These are phyloP conservation scores for Colletotrichum liaoningense DNA, from an alignment of 2,329 filamentous ascomycete species.

Conservation along the genomic window DNA sequence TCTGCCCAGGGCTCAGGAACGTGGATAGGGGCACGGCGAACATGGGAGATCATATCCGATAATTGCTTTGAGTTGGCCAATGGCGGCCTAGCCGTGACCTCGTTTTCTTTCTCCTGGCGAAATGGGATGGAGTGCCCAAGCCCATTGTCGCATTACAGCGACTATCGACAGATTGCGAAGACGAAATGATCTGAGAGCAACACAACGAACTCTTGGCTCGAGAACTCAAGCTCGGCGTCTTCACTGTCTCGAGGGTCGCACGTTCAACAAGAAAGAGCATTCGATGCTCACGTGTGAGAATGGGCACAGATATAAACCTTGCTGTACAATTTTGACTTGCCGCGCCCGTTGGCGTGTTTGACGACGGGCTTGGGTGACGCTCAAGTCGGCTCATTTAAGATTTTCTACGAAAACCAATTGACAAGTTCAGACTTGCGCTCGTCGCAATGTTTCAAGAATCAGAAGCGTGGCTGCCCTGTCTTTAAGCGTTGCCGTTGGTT, in stretches of 20 bases:
- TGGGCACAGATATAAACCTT: not conserved
- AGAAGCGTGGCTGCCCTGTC: not conserved
- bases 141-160: not conserved
- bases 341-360: constrained; percentile 16
- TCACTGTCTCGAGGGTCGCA: not conserved
- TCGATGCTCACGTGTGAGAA: not conserved
- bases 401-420: not conserved
- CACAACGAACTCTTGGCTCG: not conserved
- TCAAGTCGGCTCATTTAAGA: constrained; percentile 23
- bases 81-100: not conserved
- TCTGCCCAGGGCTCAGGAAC: not conserved
- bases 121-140: not conserved
- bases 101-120: not conserved
- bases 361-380: constrained; percentile 13
- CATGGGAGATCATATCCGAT: not conserved
- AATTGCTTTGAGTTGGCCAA: not conserved
- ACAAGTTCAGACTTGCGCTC: constrained; percentile 16
- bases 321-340: not conserved
- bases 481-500: not conserved
- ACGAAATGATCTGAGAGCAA: not conserved
- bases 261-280: not conserved
- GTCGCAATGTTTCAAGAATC: constrained; percentile 6
- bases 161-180: not conserved
- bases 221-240: not conserved
- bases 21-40: not conserved